These are phyloP conservation scores for Aspergillus viridinutans DNA, from an alignment of 2,329 filamentous ascomycete genomes.

Conservation along the genomic window DNA sequence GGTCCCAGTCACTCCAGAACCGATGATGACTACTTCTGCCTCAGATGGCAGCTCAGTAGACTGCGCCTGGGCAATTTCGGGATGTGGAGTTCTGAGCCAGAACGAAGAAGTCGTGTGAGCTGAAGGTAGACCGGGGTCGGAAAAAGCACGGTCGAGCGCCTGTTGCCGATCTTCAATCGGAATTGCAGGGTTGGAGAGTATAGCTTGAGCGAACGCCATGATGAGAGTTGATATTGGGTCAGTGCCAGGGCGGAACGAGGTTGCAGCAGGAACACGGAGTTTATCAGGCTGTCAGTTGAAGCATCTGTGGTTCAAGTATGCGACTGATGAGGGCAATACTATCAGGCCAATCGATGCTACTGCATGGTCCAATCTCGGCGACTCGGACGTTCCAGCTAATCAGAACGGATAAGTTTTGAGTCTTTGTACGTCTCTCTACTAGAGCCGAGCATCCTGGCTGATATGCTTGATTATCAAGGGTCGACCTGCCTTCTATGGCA, in stretches of 20 bases:
- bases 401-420: background rate
- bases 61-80: slow-evolving; percentile 15
- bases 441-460: background rate
- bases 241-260: background rate
- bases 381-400: background rate
- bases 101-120: slow-evolving; percentile 30
- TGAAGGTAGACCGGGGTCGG: slow-evolving; percentile 24
- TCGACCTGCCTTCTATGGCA: too few relatives aligned
- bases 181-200: slow-evolving; percentile 15
- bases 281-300: background rate
- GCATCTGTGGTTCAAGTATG: background rate
- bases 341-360: background rate
- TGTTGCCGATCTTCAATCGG: slow-evolving; percentile 17
- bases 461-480: too few relatives aligned
- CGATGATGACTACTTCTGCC: slow-evolving; percentile 28
- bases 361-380: background rate
- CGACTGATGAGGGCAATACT: background rate
- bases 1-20: slow-evolving; percentile 26
- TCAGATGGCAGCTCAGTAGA: slow-evolving; percentile 18
- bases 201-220: slow-evolving; percentile 21
- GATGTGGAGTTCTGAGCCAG: slow-evolving; percentile 26
- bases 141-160: slow-evolving; percentile 20
- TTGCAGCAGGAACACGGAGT: background rate
- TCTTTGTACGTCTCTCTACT: background rate
- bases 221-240: background rate